Percentiles rank a stretch among this genome's conserved stretches.
phyloP scores from a whole-genome alignment of 768 basidiomycete species.

The Termitomyces eurrhizus region DNA sequence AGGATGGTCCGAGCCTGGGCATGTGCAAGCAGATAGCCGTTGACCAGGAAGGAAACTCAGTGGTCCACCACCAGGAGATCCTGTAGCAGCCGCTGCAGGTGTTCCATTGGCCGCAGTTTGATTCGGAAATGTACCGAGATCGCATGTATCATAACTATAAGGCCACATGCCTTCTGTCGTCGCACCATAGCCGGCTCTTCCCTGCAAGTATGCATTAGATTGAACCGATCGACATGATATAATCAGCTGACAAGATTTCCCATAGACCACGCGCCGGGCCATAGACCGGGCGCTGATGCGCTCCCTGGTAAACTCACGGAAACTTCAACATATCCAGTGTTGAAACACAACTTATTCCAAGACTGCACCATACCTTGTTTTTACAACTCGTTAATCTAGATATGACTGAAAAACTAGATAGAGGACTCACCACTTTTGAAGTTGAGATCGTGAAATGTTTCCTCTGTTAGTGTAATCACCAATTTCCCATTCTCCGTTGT shows the following conservation, averaged over 20 bases:
- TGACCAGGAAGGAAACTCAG: slow-evolving; percentile 87
- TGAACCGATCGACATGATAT: not conserved
- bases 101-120: slow-evolving; percentile 61
- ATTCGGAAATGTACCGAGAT: slow-evolving; percentile 81
- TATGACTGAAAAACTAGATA: slow-evolving; percentile 23
- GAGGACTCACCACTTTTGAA: slow-evolving; percentile 66
- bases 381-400: slow-evolving; percentile 5
- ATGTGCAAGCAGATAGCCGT: slow-evolving; percentile 84
- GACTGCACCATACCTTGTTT: slow-evolving; percentile 63
- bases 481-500: slow-evolving; percentile 78
- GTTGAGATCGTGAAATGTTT: slow-evolving; percentile 72
- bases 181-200: slow-evolving; percentile 86
- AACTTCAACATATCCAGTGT: slow-evolving; percentile 86
- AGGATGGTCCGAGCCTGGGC: slow-evolving; percentile 81
- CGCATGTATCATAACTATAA: slow-evolving; percentile 81
- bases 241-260: slow-evolving; percentile 55
- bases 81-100: slow-evolving; percentile 57
- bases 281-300: slow-evolving; percentile 61
- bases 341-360: slow-evolving; percentile 97
- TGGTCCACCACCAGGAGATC: slow-evolving; percentile 41
- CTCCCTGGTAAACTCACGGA: slow-evolving; percentile 72
- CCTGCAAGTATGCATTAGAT: slow-evolving; percentile 27
- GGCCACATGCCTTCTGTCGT: slow-evolving; percentile 88
- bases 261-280: slow-evolving; percentile 84
- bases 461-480: slow-evolving; percentile 74